phyloP scores from a whole-genome alignment of 2,329 filamentous ascomycete species.

The Zopfia rhizophila region DNA sequence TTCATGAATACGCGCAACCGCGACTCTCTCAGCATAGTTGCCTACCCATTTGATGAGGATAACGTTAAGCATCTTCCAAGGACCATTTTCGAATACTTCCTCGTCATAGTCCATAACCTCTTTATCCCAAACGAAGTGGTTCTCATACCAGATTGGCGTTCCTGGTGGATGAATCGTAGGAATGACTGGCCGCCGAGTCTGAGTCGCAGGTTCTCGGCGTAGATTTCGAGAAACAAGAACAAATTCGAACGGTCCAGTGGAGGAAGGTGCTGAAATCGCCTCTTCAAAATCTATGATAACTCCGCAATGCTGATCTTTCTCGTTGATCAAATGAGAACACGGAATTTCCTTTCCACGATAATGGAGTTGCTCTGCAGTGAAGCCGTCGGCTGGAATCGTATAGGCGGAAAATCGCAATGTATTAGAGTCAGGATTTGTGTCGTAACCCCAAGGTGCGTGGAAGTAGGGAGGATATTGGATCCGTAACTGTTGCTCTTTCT shows the following conservation, averaged over 20 bases:
- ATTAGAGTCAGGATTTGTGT: constrained; percentile 27
- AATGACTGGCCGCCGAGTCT: constrained; percentile 21
- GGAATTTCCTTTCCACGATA: constrained; percentile 33
- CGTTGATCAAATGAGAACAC: constrained; percentile 37
- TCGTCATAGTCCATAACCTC: constrained; percentile 40
- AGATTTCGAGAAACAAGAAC: constrained; percentile 41
- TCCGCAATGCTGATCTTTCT: constrained; percentile 35
- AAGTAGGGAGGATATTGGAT: constrained; percentile 40
- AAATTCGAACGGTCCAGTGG: constrained; percentile 38
- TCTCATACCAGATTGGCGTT: constrained; percentile 44
- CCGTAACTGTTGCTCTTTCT: constrained; percentile 28
- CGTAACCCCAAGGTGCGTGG: constrained; percentile 33
- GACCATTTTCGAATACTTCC: constrained; percentile 27
- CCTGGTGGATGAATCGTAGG: constrained; percentile 42
- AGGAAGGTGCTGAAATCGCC: constrained; percentile 26
- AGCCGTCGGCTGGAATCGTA: constrained; percentile 38
- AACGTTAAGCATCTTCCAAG: constrained; percentile 48
- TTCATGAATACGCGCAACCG: constrained; percentile 45
- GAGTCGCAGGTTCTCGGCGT: constrained; percentile 27
- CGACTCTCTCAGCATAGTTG: constrained; percentile 37
- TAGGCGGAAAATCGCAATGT: constrained; percentile 39
- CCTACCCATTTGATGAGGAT: constrained; percentile 45
- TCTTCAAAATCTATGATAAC: constrained; percentile 44
- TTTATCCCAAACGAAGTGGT: constrained; percentile 40
- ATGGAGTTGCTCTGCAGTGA: constrained; percentile 37